Percentiles rank a stretch among this genome's conserved stretches.
Conservation (phyloP, 129 eudicot species). For the Smallanthus sonchifolius region DNA sequence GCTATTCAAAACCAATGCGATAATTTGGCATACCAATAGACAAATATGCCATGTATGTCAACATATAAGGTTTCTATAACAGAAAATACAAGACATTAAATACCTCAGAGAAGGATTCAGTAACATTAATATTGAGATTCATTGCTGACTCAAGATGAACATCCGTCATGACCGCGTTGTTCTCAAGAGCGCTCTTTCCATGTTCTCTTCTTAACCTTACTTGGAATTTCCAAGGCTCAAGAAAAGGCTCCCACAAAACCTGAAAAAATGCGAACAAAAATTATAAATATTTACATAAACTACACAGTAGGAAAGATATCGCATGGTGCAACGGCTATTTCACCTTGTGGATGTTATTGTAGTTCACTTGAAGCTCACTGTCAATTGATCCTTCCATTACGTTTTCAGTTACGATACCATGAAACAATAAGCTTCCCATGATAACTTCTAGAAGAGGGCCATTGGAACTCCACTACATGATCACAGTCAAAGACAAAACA, state of each 20-base stretch:
- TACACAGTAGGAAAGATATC: background rate
- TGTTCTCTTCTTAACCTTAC: conserved; percentile 46
- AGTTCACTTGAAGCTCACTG: conserved; percentile 79
- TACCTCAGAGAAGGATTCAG: conserved; percentile 85
- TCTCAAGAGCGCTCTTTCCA: conserved; percentile 53
- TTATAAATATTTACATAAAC: background rate
- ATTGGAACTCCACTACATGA: conserved; percentile 65
- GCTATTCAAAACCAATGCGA: background rate
- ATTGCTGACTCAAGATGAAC: conserved; percentile 53
- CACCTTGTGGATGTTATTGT: conserved; percentile 92
- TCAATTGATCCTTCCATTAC: conserved; percentile 43
- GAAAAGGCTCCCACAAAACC: conserved; percentile 99
- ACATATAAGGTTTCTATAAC: background rate
- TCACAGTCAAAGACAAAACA: conserved; percentile 8
- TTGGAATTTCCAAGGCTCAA: conserved; percentile 88
- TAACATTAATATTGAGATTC: conserved; percentile 78
- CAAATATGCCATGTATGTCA: background rate
- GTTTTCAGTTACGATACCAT: conserved; percentile 31
- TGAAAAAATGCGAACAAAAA: conserved; percentile 17
- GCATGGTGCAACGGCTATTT: background rate
- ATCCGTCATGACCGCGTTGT: conserved; percentile 46
- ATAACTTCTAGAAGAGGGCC: conserved; percentile 78
- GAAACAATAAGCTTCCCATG: conserved; percentile 41
- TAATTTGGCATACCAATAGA: background rate
- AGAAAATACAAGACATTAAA: conserved; percentile 3